Percentiles rank a stretch among this genome's conserved stretches.
Evolutionary conservation across 148 eudicot species (phyloP).

Genomic region (Pharnaceum exiguum): DNA sequence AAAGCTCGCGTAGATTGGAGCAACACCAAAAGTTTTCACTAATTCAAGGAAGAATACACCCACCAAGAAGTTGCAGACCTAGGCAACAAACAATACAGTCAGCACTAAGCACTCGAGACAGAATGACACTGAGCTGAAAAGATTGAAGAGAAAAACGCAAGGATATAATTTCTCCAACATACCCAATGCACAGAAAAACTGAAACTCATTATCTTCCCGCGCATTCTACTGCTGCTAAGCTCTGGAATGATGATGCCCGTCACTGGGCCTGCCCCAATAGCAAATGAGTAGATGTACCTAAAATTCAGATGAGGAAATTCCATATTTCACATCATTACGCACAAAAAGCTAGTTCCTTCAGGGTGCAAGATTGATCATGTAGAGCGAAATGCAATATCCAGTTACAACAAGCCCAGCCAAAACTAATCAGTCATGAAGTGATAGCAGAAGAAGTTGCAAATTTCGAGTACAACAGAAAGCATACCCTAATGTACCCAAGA

Average conservation of each 20-base stretch:
- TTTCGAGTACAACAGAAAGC: slow-evolving; percentile 13
- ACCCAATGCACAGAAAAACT: slow-evolving; percentile 89
- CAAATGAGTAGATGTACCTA: slow-evolving; percentile 62
- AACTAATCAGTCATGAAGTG: background rate
- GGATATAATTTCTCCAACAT: slow-evolving; percentile 9
- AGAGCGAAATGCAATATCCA: background rate
- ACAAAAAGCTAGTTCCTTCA: too few relatives aligned
- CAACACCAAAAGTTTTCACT: slow-evolving; percentile 58
- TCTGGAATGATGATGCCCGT: slow-evolving; percentile 80
- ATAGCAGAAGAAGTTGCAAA: background rate
- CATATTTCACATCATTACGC: too few relatives aligned
- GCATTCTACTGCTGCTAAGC: slow-evolving; percentile 70
- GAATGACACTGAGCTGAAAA: background rate
- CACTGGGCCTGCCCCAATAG: slow-evolving; percentile 83
- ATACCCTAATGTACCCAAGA: slow-evolving; percentile 67
- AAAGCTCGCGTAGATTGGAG: slow-evolving; percentile 59
- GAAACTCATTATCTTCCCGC: slow-evolving; percentile 75
- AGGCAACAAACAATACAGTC: slow-evolving; percentile 1
- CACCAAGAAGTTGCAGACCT: slow-evolving; percentile 81
- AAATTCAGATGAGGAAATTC: background rate
- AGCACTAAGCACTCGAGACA: background rate
- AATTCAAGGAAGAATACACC: slow-evolving; percentile 74
- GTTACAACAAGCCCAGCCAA: background rate
- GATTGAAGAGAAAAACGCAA: background rate
- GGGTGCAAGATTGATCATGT: background rate